These are phyloP conservation scores for Wickerhamiella allomyrinae DNA, from an alignment of 805 yeast species.

Conservation along the genomic window DNA sequence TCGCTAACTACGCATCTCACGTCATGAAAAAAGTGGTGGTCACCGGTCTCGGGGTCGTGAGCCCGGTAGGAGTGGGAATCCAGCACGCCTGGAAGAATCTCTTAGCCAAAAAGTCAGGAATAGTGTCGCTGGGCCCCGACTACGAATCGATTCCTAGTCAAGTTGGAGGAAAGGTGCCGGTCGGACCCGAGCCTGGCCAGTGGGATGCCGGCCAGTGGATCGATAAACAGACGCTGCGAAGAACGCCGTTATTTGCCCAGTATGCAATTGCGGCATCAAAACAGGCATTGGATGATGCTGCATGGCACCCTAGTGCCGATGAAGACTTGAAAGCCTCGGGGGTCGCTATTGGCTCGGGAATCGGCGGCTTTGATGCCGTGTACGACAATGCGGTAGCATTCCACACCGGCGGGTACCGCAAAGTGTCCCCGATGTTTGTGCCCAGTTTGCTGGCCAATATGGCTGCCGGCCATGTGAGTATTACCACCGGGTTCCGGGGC, in stretches of 20 bases:
- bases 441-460: conserved; percentile 76
- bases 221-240: conserved; percentile 31
- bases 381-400: conserved; percentile 48
- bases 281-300: conserved; percentile 64
- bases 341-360: conserved; percentile 84
- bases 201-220: conserved; percentile 44
- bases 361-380: conserved; percentile 70
- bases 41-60: conserved; percentile 77
- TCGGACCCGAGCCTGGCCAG: conserved; percentile 31
- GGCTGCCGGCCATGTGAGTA: conserved; percentile 89
- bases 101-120: conserved; percentile 24
- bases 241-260: conserved; percentile 61
- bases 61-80: conserved; percentile 70
- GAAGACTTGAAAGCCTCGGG: conserved; percentile 27
- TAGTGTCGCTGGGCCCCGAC: conserved; percentile 30
- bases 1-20: not conserved
- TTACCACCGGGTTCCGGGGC: conserved; percentile 61
- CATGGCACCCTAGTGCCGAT: conserved; percentile 31
- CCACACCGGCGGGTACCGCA: conserved; percentile 40
- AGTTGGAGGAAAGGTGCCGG: conserved; percentile 65
- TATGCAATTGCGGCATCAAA: conserved; percentile 63
- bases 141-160: conserved; percentile 49
- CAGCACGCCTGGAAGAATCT: conserved; percentile 25
- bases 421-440: conserved; percentile 72
- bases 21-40: conserved; percentile 54